phyloP scores from a whole-genome alignment of 192 early-diverging fungal genomes.

The Lobulomyces angularis region DNA sequence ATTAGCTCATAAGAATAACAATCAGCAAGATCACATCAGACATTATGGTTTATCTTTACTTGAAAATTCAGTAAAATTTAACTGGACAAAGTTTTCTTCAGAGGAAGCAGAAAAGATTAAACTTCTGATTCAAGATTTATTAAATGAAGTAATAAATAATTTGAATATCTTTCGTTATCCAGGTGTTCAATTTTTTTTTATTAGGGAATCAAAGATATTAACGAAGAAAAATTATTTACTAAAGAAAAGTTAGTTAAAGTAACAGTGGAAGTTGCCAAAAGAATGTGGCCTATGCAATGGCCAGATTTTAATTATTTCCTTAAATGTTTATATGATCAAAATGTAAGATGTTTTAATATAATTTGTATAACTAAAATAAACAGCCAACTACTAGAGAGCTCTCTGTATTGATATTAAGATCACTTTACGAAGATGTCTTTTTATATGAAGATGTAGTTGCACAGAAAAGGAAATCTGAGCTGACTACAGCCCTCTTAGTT shows the following conservation, averaged over 20 bases:
- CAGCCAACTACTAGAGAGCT: slow-evolving; percentile 40
- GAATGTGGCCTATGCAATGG: slow-evolving; percentile 50
- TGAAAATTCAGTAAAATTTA: slow-evolving; percentile 37
- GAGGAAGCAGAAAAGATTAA: slow-evolving; percentile 13
- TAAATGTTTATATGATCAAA: slow-evolving; percentile 25
- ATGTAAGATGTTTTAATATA: no score
- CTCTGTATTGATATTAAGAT: slow-evolving; percentile 33
- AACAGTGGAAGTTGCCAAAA: slow-evolving; percentile 47
- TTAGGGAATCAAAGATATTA: slow-evolving; percentile 6
- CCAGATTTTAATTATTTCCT: slow-evolving; percentile 38
- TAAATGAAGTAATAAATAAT: slow-evolving; percentile 9
- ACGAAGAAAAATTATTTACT: slow-evolving; percentile 18
- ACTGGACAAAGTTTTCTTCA: slow-evolving; percentile 36
- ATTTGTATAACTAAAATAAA: not conserved
- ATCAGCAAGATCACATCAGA: slow-evolving; percentile 29
- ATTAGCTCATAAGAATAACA: slow-evolving; percentile 36
- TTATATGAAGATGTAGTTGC: slow-evolving; percentile 49
- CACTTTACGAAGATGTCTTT: slow-evolving; percentile 50
- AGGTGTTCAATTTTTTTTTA: not conserved
- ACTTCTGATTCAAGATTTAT: slow-evolving; percentile 23
- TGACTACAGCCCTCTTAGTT: slow-evolving; percentile 38
- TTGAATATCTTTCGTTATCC: slow-evolving; percentile 4
- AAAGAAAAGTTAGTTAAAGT: slow-evolving; percentile 48
- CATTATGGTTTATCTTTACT: slow-evolving; percentile 53
- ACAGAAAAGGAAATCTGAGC: slow-evolving; percentile 37